A percentile compares a stretch with the other conserved stretches of the same genome.
Conservation (phyloP, 2,329 filamentous ascomycete species). For the Monilinia laxa region DNA sequence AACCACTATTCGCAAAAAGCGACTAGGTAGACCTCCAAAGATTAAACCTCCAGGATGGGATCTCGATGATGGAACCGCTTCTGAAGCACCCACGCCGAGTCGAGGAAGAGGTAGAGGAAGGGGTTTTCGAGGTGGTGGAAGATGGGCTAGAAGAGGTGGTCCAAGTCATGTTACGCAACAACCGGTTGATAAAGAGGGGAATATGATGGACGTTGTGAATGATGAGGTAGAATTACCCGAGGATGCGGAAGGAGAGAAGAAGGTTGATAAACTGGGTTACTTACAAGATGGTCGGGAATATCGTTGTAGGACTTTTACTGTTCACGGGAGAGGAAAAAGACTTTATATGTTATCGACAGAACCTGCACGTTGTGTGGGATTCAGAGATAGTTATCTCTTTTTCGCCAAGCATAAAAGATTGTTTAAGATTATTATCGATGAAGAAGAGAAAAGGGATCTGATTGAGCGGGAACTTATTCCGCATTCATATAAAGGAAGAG, state of each 20-base stretch:
- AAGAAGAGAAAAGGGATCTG: slow-evolving; percentile 95
- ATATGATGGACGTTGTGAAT: slow-evolving; percentile 82
- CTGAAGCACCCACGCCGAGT: slow-evolving; percentile 50
- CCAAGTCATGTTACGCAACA: slow-evolving; percentile 77
- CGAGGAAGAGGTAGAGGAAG: slow-evolving; percentile 62
- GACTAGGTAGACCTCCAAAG: slow-evolving; percentile 83
- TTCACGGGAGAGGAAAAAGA: slow-evolving; percentile 76
- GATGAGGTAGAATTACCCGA: slow-evolving; percentile 90
- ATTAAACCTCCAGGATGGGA: slow-evolving; percentile 81
- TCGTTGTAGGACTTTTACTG: slow-evolving; percentile 90
- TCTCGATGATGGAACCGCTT: slow-evolving; percentile 47
- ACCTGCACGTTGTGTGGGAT: slow-evolving; percentile 92
- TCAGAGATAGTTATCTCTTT: slow-evolving; percentile 97
- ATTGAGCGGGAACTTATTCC: slow-evolving; percentile 95
- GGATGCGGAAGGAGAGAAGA: slow-evolving; percentile 84
- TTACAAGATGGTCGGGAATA: slow-evolving; percentile 85
- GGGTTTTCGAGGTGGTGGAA: slow-evolving; percentile 56
- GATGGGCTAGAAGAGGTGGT: slow-evolving; percentile 67
- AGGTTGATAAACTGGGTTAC: slow-evolving; percentile 87
- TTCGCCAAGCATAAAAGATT: slow-evolving; percentile 97
- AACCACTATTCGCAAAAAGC: slow-evolving; percentile 64
- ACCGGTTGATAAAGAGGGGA: slow-evolving; percentile 90
- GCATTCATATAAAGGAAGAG: slow-evolving; percentile 96
- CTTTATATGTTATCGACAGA: slow-evolving; percentile 99
- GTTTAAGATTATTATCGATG: slow-evolving; percentile 96